Percentiles rank a stretch among this genome's conserved stretches.
Evolutionary conservation across 495 filamentous ascomycete species (phyloP).

Genomic region (Pseudevernia furfuracea): DNA sequence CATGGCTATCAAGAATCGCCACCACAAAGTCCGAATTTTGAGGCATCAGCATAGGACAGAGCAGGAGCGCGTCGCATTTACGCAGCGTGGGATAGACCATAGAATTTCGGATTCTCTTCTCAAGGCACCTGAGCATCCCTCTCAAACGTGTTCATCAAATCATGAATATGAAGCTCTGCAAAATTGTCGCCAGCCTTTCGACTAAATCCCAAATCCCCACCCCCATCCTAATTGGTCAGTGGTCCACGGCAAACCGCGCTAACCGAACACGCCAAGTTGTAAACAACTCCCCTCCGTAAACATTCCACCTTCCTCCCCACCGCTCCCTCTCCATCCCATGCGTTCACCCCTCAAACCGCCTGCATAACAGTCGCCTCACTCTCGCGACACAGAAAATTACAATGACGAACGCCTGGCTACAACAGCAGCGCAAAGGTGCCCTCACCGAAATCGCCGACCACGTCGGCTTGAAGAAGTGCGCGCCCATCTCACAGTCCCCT

Average conservation of each 20-base stretch:
- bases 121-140: background rate
- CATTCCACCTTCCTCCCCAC: conserved; percentile 16
- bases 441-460: conserved; percentile 65
- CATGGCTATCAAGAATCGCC: background rate
- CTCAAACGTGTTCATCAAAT: background rate
- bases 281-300: conserved; percentile 26
- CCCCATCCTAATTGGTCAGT: conserved; percentile 1
- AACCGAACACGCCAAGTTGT: conserved; percentile 18
- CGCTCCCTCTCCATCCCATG: background rate
- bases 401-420: conserved; percentile 57
- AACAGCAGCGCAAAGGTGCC: conserved; percentile 75
- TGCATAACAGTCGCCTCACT: conserved; percentile 40
- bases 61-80: conserved; percentile 8
- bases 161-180: background rate
- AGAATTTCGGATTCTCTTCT: background rate
- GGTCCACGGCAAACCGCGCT: conserved; percentile 4
- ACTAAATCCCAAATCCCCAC: background rate
- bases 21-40: background rate
- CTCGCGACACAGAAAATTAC: conserved; percentile 34
- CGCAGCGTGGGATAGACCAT: conserved; percentile 7
- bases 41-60: background rate
- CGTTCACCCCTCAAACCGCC: conserved; percentile 6
- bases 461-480: conserved; percentile 68
- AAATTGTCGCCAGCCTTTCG: background rate
- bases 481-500: conserved; percentile 25